Evolutionary conservation across 1,139 yeast genomes (phyloP), one percentile per base, ranked within the genome.

Genomic region (Saccharomyces hybrid): DNA sequence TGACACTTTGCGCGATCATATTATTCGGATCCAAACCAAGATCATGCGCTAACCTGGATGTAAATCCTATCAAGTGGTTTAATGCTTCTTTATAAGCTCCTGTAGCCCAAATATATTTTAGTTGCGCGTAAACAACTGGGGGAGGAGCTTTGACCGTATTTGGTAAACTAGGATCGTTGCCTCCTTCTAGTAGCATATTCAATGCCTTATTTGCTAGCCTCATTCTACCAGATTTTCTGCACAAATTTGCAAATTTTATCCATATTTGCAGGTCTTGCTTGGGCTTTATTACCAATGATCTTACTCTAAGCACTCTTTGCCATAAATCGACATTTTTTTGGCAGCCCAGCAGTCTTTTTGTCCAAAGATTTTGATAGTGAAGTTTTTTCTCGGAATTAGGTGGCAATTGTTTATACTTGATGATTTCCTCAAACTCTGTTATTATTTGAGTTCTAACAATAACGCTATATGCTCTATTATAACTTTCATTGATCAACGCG

Each of bases 221-320:
- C 62, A 90, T 75, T 60, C 99, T 77, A 3, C 97, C 97, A 9
- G 97, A 87, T 70, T 93, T 95, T 59, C 99, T 80, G 68, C 99
- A 91, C 56, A 95, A 76, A 65, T 95, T 93, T 31, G 99, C 98
- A 77, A 93, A 95, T 69, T 93, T 91, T 63, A 95, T 93, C 97
- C 98, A 90, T 83, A 91, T 89, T 58, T 89, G 95, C 96, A 91
- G 88, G 69, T 95, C 98, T 65, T 93, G 96, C 62, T 91, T 89
- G 1, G 99, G 99, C 60, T 87, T 87, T 47, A 93, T 88, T n/a
- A 95, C 98, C 55, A 95, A 77, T 0, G 98, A 95, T 55, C 99
- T 78, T 1, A 93, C 97, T 69, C 91, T 88, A 58, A 95, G 78
- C 84, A 93, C 86, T 67, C 98, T 79, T 70, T 93, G 98, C 99